Evolutionary conservation across 208 protist species (phyloP).

Genomic region (Zelonia costaricensis): DNA sequence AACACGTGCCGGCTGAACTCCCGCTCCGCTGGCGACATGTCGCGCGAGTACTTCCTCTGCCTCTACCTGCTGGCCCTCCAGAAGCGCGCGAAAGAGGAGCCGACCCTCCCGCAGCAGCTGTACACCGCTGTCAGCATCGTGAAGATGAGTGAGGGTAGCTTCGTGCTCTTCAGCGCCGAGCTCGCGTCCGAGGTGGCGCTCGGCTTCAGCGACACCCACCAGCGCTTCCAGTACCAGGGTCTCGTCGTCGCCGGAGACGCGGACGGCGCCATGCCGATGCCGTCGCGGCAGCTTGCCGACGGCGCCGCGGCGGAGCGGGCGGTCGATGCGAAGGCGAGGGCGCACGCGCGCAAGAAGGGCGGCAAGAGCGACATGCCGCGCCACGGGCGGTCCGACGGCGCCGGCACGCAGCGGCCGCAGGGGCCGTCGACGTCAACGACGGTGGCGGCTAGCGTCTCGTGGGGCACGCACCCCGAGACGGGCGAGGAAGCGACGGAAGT

Average conservation of each 20-base stretch:
- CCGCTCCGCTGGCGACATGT: slow-evolving; percentile 53
- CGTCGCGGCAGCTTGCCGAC: not conserved
- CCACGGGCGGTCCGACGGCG: not conserved
- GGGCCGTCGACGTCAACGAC: not conserved
- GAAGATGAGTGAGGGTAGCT: slow-evolving; percentile 19
- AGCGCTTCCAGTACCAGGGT: slow-evolving; percentile 31
- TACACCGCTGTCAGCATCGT: slow-evolving; percentile 27
- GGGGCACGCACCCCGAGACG: slow-evolving; percentile 29
- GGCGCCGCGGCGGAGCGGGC: not conserved
- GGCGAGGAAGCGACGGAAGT: slow-evolving; percentile 45
- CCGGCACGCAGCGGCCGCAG: not conserved
- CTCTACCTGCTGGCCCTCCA: slow-evolving; percentile 73
- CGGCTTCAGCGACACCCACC: slow-evolving; percentile 46
- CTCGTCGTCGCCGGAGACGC: slow-evolving; percentile 6
- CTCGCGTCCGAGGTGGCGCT: slow-evolving; percentile 58
- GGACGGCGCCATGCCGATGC: not conserved
- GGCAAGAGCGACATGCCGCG: slow-evolving; percentile 28
- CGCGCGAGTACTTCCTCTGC: slow-evolving; percentile 69
- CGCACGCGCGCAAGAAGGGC: slow-evolving; percentile 27
- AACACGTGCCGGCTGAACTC: slow-evolving; percentile 63
- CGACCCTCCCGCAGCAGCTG: slow-evolving; percentile 14
- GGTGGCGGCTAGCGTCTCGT: slow-evolving; percentile 6
- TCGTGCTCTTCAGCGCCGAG: slow-evolving; percentile 45
- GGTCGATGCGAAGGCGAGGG: slow-evolving; percentile 26
- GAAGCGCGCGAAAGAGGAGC: slow-evolving; percentile 24